Percentiles rank a stretch among this genome's conserved stretches.
Conservation (phyloP, 441 rosid species). For the Bruguiera hainesii region DNA sequence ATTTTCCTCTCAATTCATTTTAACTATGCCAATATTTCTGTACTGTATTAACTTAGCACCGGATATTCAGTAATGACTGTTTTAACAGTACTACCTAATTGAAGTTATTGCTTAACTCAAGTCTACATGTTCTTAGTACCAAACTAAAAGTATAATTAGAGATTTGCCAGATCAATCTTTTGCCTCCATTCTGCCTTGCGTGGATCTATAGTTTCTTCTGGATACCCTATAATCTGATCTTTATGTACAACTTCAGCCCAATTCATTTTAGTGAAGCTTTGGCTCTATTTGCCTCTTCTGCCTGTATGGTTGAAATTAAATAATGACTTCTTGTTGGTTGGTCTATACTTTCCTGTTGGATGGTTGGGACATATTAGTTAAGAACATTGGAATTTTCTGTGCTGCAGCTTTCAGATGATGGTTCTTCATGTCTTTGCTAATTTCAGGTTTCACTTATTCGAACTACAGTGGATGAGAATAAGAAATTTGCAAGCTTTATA, state of each 20-base stretch:
- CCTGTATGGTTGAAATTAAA: no score
- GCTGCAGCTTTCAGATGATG: neutral
- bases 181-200: neutral
- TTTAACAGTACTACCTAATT: neutral
- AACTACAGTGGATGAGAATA: slow-evolving; percentile 78
- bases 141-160: neutral
- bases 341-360: neutral
- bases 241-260: neutral
- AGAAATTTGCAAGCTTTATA: slow-evolving; percentile 66
- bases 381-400: neutral
- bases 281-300: no score
- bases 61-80: neutral
- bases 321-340: no score
- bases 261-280: no score
- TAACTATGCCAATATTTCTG: neutral
- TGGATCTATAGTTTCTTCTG: neutral
- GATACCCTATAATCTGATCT: neutral
- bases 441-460: slow-evolving; percentile 80
- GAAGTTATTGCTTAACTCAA: neutral
- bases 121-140: no score
- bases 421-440: slow-evolving; percentile 11
- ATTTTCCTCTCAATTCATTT: neutral
- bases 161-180: neutral
- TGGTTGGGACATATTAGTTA: neutral
- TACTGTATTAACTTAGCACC: neutral